Evolutionary conservation across 2,329 filamentous ascomycete genomes (phyloP), one percentile per base, ranked within the genome.

Genomic region (Helotiales sp.): DNA sequence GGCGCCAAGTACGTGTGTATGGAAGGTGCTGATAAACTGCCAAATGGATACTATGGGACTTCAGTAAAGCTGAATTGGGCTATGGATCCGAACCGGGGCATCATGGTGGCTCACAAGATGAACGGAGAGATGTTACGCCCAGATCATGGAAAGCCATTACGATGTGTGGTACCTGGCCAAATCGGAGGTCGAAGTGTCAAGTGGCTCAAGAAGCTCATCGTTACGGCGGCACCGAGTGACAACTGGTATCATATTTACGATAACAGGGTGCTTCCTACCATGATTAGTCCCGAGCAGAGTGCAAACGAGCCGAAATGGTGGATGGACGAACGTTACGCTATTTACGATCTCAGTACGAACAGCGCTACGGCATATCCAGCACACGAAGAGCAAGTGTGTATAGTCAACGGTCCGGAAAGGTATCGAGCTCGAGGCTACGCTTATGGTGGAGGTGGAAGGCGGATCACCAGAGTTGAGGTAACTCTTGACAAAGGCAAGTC

Each of bases 181-280:
- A 96, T 97, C 61, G 93, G 93, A 31, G 93, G 92, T 0, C 82
- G 93, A 62, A 96, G 91, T 71, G 92, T 97, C 30, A 97, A 97
- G 73, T 97, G 93, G 93, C 72, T 97, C 58, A 93, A 88, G 76
- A 87, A 81, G 63, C 81, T 97, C 59, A 88, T 92, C 42, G 73
- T 97, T 51, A 93, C 91, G 0, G 82, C 86, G 9, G 78, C 81
- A 24, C 91, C 92, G 0, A 96, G 91, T 69, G 88, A 93, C 62
- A 96, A 96, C 69, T 96, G 91, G 91, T 96, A 96, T 68, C 93
- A 97, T 72, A 91, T 96, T 61, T 93, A 95, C 73, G 93, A 97
- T 72, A 97, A 97, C 70, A 80, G 91, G 58, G 91, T 97, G 1
- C 75, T 97, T 36, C 93, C 93, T 63, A 96, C 91, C 0, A 93